Base-by-base conservation (phyloP, 2,329 filamentous ascomycete species). In the Didymella lethalis region DNA sequence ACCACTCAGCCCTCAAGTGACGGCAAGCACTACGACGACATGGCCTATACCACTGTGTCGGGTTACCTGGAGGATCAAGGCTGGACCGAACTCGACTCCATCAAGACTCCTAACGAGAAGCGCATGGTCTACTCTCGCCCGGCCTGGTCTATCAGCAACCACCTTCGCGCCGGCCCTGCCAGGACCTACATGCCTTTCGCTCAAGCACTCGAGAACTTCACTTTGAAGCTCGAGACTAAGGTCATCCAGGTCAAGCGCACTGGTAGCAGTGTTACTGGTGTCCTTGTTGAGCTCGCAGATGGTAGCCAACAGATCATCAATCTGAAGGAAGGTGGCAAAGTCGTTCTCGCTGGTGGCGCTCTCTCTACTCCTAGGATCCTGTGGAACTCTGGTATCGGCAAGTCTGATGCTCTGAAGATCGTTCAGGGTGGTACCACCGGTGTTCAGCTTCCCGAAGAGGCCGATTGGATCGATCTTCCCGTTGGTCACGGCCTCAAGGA, bases 251-350 rank as follows among this genome's bases (percentile, higher is more conserved):
- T 62, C 29, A 61, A 68, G 38, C 66, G 67, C 31, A 61, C 54
- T 16, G 60, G 61, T 25, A 63, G 60, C 18, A 56, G 58, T 16
- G 44, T 68, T 18, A 66, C 64, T 29, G 67, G 67, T 56, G 66
- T 70, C 29, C 63, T 69, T 51, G 59, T 66, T 32, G 54, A 69
- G 50, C 51, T 54, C 41, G 48, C 47, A 38, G 79, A 86, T 1
- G 88, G 90, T 2, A 87, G 89, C 2, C 87, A 89, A 65, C 72
- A 81, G 18, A 79, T 89, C 75, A 84, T 86, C 54, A 85, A 84
- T 75, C 85, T 90, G 12, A 89, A 86, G 68, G 61, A 64, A 32
- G 68, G 66, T 16, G 66, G 68, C 48, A 70, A 71, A 43, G 55
- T 69, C 28, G 73, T 69, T 64, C 58, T 71, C 29, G 86, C 90